Conservation (phyloP, 179 eudicot species). For the Beta macrorhiza region DNA sequence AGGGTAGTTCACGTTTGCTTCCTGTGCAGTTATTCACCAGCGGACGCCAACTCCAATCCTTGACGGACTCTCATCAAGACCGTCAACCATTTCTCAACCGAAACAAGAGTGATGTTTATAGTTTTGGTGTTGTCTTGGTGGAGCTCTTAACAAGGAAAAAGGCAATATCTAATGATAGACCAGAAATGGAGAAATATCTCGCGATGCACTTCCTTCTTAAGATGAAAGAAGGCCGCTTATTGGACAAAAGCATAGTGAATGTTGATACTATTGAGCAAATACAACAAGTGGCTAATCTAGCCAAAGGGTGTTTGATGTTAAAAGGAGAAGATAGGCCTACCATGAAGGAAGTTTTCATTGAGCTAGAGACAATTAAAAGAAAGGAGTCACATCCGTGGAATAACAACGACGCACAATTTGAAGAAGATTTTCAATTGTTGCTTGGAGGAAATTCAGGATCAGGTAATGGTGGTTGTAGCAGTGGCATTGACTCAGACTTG, state of each 20-base stretch:
- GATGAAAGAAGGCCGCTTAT: slow-evolving; percentile 22
- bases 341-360: slow-evolving; percentile 43
- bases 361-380: slow-evolving; percentile 28
- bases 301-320: slow-evolving; percentile 24
- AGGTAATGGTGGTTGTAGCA: not conserved
- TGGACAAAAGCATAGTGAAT: slow-evolving; percentile 11
- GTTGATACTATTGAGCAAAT: slow-evolving; percentile 10
- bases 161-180: slow-evolving; percentile 21
- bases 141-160: not conserved
- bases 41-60: no score
- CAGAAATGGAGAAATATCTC: slow-evolving; percentile 26
- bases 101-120: no score
- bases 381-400: not conserved
- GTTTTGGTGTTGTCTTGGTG: no score
- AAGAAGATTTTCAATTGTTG: not conserved
- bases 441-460: not conserved
- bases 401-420: not conserved
- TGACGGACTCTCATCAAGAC: no score
- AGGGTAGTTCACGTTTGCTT: no score
- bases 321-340: slow-evolving; percentile 34
- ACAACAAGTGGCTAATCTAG: slow-evolving; percentile 25
- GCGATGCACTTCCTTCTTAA: slow-evolving; percentile 26
- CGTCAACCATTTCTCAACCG: no score
- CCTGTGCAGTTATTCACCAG: no score
- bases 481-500: not conserved